These are phyloP conservation scores for Tuber melanosporum DNA, from an alignment of 495 filamentous ascomycete species.

Conservation along the genomic window DNA sequence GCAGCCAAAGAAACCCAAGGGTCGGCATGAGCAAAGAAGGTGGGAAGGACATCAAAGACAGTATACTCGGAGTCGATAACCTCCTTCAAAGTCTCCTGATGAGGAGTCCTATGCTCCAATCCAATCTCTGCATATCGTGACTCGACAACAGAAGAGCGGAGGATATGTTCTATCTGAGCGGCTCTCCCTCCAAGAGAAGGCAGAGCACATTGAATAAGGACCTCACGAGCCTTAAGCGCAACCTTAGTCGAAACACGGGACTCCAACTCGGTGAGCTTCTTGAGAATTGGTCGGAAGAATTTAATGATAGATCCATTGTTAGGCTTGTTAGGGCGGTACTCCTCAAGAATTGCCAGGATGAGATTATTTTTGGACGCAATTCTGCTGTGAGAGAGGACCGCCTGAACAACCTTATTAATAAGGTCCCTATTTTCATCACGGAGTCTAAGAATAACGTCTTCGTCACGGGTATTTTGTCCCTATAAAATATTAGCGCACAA, in stretches of 20 bases:
- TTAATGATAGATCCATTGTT: conserved; percentile 79
- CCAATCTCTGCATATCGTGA: conserved; percentile 94
- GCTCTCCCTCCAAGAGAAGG: conserved; percentile 92
- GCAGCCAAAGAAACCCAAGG: conserved; percentile 92
- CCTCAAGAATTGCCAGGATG: conserved; percentile 80
- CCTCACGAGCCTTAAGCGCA: conserved; percentile 89
- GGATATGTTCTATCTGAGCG: conserved; percentile 96
- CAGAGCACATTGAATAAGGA: conserved; percentile 92
- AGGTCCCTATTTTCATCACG: conserved; percentile 95
- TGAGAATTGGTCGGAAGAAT: conserved; percentile 76
- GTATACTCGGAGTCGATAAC: conserved; percentile 98
- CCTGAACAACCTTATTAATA: conserved; percentile 71
- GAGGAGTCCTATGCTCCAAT: conserved; percentile 94
- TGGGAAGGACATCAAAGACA: conserved; percentile 89
- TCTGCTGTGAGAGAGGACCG: conserved; percentile 85
- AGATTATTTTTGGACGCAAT: conserved; percentile 92
- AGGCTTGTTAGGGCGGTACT: conserved; percentile 95
- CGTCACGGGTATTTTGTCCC: conserved; percentile 73
- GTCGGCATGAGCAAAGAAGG: conserved; percentile 89
- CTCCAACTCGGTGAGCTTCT: conserved; percentile 86
- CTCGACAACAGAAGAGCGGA: conserved; percentile 93
- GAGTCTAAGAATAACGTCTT: conserved; percentile 88
- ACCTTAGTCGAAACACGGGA: conserved; percentile 88
- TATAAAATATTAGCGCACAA: conserved; percentile 24
- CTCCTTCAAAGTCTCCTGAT: conserved; percentile 80